phyloP scores from a whole-genome alignment of 148 eudicot species.

The Gaultheria prostrata region DNA sequence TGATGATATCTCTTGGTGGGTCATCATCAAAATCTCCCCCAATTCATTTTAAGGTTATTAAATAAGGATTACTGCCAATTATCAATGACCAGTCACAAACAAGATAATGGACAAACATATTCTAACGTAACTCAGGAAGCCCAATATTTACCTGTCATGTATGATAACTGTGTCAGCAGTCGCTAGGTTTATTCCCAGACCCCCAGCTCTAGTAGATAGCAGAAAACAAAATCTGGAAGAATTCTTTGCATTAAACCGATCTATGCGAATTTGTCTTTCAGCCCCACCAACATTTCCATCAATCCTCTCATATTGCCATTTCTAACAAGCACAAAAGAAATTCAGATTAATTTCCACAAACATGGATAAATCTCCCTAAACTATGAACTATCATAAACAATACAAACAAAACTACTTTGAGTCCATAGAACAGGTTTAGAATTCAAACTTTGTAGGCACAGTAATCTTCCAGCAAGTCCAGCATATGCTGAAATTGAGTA shows the following conservation, averaged over 20 bases:
- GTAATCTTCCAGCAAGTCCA: slow-evolving; percentile 94
- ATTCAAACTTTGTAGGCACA: slow-evolving; percentile 57
- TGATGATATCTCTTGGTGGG: not conserved
- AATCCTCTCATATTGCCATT: slow-evolving; percentile 94
- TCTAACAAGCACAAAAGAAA: slow-evolving; percentile 38
- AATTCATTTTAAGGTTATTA: not conserved
- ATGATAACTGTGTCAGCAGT: slow-evolving; percentile 98
- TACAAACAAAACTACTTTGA: slow-evolving; percentile 4
- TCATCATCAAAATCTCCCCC: not conserved
- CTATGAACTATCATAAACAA: not conserved
- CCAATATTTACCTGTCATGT: slow-evolving; percentile 77
- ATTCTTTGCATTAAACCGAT: slow-evolving; percentile 87
- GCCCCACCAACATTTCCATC: slow-evolving; percentile 98
- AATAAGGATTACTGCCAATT: not conserved
- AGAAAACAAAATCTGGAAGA: slow-evolving; percentile 93
- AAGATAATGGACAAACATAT: not conserved
- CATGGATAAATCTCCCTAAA: slow-evolving; percentile 1
- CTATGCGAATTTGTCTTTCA: slow-evolving; percentile 95
- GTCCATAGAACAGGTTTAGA: not conserved
- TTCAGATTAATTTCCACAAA: slow-evolving; percentile 3
- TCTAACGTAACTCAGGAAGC: not conserved
- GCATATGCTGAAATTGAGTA: slow-evolving; percentile 93
- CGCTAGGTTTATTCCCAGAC: slow-evolving; percentile 97
- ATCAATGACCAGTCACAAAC: not conserved
- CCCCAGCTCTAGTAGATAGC: slow-evolving; percentile 98